These are phyloP conservation scores for Picea sitchensis DNA, from an alignment of 75 land plant genomes.

Conservation along the genomic window DNA sequence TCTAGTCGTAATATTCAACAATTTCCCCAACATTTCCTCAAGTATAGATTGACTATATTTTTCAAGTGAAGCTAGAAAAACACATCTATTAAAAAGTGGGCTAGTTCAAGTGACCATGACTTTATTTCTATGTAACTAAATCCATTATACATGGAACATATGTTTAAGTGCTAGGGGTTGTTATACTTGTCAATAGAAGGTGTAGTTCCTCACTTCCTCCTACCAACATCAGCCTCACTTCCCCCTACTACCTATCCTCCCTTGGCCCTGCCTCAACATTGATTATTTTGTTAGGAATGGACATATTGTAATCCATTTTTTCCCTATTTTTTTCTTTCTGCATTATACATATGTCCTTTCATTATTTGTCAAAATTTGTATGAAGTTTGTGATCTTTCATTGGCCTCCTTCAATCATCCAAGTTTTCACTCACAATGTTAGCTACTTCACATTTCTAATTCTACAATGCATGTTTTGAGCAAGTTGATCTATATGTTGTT, in stretches of 20 bases:
- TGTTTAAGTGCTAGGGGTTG: background rate
- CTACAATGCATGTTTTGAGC: background rate
- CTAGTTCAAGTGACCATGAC: background rate
- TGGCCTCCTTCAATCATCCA: background rate
- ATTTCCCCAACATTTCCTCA: constrained; percentile 39
- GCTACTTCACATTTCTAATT: background rate
- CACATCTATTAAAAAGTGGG: no score
- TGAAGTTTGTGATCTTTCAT: background rate
- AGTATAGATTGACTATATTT: no score
- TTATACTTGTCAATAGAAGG: background rate
- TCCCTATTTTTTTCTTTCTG: background rate
- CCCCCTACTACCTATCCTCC: no score
- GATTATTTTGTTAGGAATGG: background rate
- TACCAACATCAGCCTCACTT: no score
- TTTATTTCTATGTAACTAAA: background rate
- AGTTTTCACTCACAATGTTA: background rate
- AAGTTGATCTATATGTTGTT: constrained; percentile 8
- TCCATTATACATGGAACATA: background rate
- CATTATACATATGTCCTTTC: background rate
- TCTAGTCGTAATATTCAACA: constrained; percentile 46
- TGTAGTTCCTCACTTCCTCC: background rate
- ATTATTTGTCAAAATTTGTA: background rate
- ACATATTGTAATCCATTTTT: background rate
- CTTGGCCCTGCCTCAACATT: no score
- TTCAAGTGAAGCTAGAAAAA: no score